phyloP scores from a whole-genome alignment of 495 filamentous ascomycete species.

The Hypoxylon subgilvum region DNA sequence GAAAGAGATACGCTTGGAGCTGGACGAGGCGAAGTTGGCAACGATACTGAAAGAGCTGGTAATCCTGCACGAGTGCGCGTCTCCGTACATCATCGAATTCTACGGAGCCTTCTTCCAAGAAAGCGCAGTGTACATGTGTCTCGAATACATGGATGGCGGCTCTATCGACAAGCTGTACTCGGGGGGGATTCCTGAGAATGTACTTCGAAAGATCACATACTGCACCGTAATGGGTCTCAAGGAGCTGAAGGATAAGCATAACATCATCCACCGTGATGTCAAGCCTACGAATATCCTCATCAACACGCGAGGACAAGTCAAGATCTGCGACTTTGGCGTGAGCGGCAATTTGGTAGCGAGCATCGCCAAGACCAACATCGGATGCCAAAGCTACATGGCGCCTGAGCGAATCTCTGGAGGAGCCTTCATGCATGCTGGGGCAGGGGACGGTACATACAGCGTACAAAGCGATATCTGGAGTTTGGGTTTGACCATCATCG shows the following conservation, averaged over 20 bases:
- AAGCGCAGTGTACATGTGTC: conserved; percentile 98
- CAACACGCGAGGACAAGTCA: conserved; percentile 88
- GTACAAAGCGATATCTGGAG: conserved; percentile 99
- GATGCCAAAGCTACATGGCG: conserved; percentile 99
- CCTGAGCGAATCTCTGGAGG: conserved; percentile 92
- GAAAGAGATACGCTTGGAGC: conserved; percentile 97
- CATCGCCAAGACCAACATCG: conserved; percentile 98
- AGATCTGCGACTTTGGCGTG: conserved; percentile 99
- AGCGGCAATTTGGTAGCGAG: conserved; percentile 95
- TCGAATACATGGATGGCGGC: conserved; percentile 99
- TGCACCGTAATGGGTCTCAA: conserved; percentile 91
- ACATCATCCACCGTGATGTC: conserved; percentile 98
- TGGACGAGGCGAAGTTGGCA: conserved; percentile 95
- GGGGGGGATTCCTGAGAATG: conserved; percentile 87
- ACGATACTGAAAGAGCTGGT: conserved; percentile 99
- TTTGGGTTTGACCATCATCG: conserved; percentile 90
- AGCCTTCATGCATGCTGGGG: conserved; percentile 74
- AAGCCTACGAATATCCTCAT: conserved; percentile 97
- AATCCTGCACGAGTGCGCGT: conserved; percentile 92
- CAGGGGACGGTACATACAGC: conserved; percentile 86
- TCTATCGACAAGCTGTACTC: conserved; percentile 96
- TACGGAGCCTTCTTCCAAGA: conserved; percentile 99
- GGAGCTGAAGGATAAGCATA: conserved; percentile 94
- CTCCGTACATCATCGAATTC: conserved; percentile 97
- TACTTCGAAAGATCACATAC: conserved; percentile 90